Conservation (phyloP, 2,329 filamentous ascomycete genomes). For the Ascochyta rabiei region DNA sequence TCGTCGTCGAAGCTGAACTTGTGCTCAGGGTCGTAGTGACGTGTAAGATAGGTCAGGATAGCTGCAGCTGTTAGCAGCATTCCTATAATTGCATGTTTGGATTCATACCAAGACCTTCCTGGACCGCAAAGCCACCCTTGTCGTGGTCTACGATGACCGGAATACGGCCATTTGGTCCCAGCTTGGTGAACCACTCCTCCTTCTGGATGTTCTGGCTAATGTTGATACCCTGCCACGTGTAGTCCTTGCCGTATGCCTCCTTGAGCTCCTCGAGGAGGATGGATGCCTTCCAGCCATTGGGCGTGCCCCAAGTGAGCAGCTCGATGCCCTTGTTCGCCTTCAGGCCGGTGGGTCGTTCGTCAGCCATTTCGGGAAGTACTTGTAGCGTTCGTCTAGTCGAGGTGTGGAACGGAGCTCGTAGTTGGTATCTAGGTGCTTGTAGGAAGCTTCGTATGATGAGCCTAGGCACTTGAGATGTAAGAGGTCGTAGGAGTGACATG, state of each 20-base stretch:
- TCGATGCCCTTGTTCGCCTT: conserved; percentile 69
- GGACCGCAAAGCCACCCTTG: conserved; percentile 61
- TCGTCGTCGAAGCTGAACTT: conserved; percentile 55
- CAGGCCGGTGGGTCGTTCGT: conserved; percentile 59
- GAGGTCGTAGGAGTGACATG: conserved; percentile 32
- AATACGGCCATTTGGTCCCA: conserved; percentile 70
- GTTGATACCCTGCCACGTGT: conserved; percentile 65
- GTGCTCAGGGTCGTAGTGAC: conserved; percentile 55
- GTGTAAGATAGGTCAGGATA: conserved; percentile 53
- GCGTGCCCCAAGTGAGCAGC: conserved; percentile 63
- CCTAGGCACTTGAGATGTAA: conserved; percentile 24
- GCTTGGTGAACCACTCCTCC: conserved; percentile 68
- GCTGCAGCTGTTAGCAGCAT: conserved; percentile 32
- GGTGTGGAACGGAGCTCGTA: conserved; percentile 29
- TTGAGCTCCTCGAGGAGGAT: conserved; percentile 71
- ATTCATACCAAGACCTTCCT: conserved; percentile 49
- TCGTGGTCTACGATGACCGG: conserved; percentile 71
- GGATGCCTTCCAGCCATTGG: conserved; percentile 60
- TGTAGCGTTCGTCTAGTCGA: conserved; percentile 21
- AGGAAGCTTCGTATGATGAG: conserved; percentile 17
- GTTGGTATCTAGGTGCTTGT: conserved; percentile 17
- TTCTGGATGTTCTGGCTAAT: conserved; percentile 68
- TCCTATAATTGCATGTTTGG: neutral
- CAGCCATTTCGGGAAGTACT: conserved; percentile 33
- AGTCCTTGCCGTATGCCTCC: conserved; percentile 65